Evolutionary conservation across 495 filamentous ascomycete species (phyloP).

Genomic region (Neurospora sp.): DNA sequence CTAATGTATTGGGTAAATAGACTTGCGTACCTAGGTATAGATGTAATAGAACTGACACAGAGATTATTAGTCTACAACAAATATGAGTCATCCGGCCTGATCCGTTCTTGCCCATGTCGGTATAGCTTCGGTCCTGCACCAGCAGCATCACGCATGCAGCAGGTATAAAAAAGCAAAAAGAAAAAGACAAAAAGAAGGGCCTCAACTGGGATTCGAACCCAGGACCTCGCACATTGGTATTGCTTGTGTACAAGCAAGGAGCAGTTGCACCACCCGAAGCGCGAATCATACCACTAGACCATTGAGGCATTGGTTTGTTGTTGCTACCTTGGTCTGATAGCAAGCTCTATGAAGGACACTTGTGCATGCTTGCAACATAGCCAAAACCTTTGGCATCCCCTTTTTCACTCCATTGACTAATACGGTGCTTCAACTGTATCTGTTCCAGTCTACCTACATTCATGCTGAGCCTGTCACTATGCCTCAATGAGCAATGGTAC

Average conservation of each 20-base stretch:
- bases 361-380: no score
- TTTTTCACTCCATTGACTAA: no score
- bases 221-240: background rate
- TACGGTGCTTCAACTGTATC: no score
- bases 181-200: background rate
- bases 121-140: background rate
- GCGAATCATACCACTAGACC: background rate
- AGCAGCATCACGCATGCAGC: background rate
- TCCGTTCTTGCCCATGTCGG: background rate
- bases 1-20: background rate
- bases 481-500: no score
- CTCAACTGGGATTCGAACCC: background rate
- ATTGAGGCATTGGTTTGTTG: background rate
- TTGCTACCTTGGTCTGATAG: background rate
- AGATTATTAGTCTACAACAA: background rate
- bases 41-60: background rate
- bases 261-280: background rate
- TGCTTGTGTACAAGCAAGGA: background rate
- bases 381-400: no score
- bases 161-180: background rate
- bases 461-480: no score
- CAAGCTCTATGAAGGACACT: background rate
- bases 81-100: background rate
- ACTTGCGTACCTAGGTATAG: background rate
- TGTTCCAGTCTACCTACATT: no score